phyloP scores from a whole-genome alignment of 2,329 filamentous ascomycete species.

The Monosporascus sp. region DNA sequence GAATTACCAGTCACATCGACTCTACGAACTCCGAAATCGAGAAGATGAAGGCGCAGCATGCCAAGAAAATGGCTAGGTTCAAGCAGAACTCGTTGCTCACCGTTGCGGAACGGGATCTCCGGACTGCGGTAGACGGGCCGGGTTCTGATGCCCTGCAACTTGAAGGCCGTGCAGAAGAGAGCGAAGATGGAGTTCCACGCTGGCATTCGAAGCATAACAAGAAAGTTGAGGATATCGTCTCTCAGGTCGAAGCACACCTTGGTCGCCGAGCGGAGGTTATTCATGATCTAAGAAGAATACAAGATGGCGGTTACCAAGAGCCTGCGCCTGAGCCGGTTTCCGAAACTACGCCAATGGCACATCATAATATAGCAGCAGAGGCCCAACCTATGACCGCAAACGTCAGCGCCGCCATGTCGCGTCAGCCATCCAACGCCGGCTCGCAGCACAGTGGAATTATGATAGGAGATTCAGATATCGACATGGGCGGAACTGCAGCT shows the following conservation, averaged over 20 bases:
- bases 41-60: constrained; percentile 75
- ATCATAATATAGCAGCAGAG: constrained; percentile 11
- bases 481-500: constrained; percentile 60
- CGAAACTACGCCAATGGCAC: constrained; percentile 24
- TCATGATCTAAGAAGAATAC: constrained; percentile 62
- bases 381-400: constrained; percentile 13
- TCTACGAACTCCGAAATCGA: constrained; percentile 78
- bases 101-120: constrained; percentile 70
- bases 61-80: constrained; percentile 67
- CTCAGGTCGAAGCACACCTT: constrained; percentile 66
- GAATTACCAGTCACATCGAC: constrained; percentile 66
- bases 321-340: constrained; percentile 36
- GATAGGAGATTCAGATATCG: constrained; percentile 55
- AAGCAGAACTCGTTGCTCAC: constrained; percentile 65
- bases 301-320: constrained; percentile 72
- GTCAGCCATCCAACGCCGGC: constrained; percentile 47
- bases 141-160: constrained; percentile 59
- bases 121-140: constrained; percentile 55
- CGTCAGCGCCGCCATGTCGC: constrained; percentile 36
- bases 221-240: constrained; percentile 66
- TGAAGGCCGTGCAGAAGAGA: constrained; percentile 49
- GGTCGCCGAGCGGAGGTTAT: constrained; percentile 61
- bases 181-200: constrained; percentile 40
- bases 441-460: constrained; percentile 52
- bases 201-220: constrained; percentile 39